Evolutionary conservation across 1,284 basidiomycete species (phyloP).

Genomic region (Pholiota adiposa): DNA sequence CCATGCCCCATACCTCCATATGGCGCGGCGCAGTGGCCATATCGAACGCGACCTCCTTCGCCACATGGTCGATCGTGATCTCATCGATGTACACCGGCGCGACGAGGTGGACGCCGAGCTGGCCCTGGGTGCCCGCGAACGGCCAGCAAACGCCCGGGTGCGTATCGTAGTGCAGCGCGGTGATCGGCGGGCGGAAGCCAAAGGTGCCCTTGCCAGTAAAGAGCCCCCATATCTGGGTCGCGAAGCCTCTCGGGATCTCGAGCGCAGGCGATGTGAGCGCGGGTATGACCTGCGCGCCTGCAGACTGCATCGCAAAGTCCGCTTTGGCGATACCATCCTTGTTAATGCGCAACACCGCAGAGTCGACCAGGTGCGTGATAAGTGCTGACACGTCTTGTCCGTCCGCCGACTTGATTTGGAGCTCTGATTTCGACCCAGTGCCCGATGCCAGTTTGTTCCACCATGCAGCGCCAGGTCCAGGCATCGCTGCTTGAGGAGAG

Average conservation of each 20-base stretch:
- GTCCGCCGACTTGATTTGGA: conserved; percentile 75
- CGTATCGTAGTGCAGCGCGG: conserved; percentile 82
- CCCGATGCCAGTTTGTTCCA: conserved; percentile 59
- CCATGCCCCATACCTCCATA: conserved; percentile 89
- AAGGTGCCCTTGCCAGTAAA: conserved; percentile 65
- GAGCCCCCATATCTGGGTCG: conserved; percentile 50
- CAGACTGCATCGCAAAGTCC: conserved; percentile 87
- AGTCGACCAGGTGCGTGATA: conserved; percentile 76
- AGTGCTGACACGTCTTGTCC: conserved; percentile 78
- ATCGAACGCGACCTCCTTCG: conserved; percentile 79
- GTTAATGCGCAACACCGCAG: conserved; percentile 55
- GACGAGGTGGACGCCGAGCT: conserved; percentile 82
- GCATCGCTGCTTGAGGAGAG: conserved; percentile 28
- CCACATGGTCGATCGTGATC: conserved; percentile 88
- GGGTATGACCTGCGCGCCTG: conserved; percentile 83
- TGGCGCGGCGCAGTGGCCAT: conserved; percentile 80
- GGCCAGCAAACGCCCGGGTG: conserved; percentile 93
- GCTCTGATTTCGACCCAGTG: conserved; percentile 44
- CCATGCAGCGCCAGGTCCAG: conserved; percentile 49
- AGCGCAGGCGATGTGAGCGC: conserved; percentile 80
- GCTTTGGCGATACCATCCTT: conserved; percentile 82
- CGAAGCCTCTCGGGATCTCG: conserved; percentile 57
- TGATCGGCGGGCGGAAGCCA: conserved; percentile 81
- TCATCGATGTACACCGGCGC: conserved; percentile 72
- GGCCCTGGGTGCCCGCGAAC: conserved; percentile 77